A percentile compares a stretch with the other conserved stretches of the same genome.
Evolutionary conservation across 1,284 basidiomycete species (phyloP).

Genomic region (Pisolithus thermaeus): DNA sequence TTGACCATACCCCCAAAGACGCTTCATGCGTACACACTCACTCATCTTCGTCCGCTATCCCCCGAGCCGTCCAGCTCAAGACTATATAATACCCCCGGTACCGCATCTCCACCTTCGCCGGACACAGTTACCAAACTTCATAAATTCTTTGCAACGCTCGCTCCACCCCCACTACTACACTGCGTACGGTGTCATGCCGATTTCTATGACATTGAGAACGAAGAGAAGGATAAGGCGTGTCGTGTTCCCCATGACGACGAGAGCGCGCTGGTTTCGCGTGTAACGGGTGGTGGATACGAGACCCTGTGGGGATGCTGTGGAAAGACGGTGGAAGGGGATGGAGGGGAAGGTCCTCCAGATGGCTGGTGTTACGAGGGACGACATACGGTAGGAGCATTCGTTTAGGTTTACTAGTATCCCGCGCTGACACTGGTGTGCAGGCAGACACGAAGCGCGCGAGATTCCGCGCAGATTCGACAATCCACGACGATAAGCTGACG

Average conservation of each 20-base stretch:
- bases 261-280: constrained; percentile 44
- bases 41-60: constrained; percentile 34
- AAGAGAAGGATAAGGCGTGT: constrained; percentile 40
- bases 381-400: constrained; percentile 53
- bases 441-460: constrained; percentile 67
- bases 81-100: not conserved
- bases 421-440: constrained; percentile 27
- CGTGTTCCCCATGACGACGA: constrained; percentile 52
- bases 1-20: constrained; percentile 59
- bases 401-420: not conserved
- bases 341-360: constrained; percentile 73
- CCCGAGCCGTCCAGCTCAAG: constrained; percentile 14
- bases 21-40: constrained; percentile 55
- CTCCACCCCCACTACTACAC: constrained; percentile 60
- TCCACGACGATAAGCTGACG: constrained; percentile 58
- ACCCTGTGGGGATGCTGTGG: constrained; percentile 68
- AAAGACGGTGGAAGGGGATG: constrained; percentile 62
- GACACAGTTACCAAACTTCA: constrained; percentile 38
- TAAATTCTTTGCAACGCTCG: constrained; percentile 51
- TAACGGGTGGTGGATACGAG: constrained; percentile 38
- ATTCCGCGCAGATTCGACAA: constrained; percentile 68
- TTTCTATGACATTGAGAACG: constrained; percentile 54
- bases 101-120: constrained; percentile 24
- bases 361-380: constrained; percentile 79
- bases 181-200: constrained; percentile 68